A percentile compares a stretch with the other conserved stretches of the same genome.
phyloP scores from a whole-genome alignment of 768 basidiomycete species.

The Boletus sensibilis region DNA sequence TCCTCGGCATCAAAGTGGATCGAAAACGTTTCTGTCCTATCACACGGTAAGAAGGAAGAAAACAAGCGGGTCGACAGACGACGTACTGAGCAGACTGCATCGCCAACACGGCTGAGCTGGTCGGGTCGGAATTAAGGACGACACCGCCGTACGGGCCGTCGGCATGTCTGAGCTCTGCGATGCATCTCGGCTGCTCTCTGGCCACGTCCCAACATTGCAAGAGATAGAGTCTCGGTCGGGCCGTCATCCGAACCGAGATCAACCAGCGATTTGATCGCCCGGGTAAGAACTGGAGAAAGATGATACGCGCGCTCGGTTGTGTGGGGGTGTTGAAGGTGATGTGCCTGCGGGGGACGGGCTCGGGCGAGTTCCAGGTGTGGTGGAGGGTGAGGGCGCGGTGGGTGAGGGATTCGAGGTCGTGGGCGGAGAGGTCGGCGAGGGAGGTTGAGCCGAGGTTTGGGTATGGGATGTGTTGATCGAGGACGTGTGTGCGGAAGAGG shows the following conservation, averaged over 20 bases:
- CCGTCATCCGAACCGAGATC: slow-evolving; percentile 41
- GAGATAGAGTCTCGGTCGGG: slow-evolving; percentile 28
- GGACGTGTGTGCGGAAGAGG: slow-evolving; percentile 42
- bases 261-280: slow-evolving; percentile 43
- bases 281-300: slow-evolving; percentile 49
- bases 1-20: slow-evolving; percentile 38
- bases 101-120: slow-evolving; percentile 38
- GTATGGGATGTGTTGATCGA: slow-evolving; percentile 45
- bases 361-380: slow-evolving; percentile 48
- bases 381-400: slow-evolving; percentile 42
- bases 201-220: slow-evolving; percentile 61
- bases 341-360: slow-evolving; percentile 34
- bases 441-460: slow-evolving; percentile 35
- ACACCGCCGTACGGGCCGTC: slow-evolving; percentile 42
- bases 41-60: neutral
- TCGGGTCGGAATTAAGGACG: slow-evolving; percentile 43
- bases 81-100: slow-evolving; percentile 44
- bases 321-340: slow-evolving; percentile 25
- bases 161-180: slow-evolving; percentile 39
- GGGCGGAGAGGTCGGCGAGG: slow-evolving; percentile 35
- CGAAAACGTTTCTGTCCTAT: slow-evolving; percentile 43
- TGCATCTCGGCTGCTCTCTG: slow-evolving; percentile 33
- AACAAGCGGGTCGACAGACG: too few species aligned
- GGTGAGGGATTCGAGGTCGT: slow-evolving; percentile 45
- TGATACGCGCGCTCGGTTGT: slow-evolving; percentile 34